phyloP scores from a whole-genome alignment of 768 basidiomycete genomes.

The Lepiota venenata region DNA sequence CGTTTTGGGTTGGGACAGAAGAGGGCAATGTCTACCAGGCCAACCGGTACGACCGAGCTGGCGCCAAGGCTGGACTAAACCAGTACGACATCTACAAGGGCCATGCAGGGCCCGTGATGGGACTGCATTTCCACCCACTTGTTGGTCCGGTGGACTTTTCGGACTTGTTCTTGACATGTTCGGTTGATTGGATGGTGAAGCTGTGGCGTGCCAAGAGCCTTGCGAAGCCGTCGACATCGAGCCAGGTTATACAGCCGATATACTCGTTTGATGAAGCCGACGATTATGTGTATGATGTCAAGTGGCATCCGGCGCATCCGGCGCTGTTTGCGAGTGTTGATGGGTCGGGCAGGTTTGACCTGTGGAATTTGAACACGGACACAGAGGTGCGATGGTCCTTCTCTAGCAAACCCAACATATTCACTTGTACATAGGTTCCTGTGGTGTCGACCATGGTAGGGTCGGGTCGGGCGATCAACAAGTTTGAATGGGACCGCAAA shows the following conservation, averaged over 20 bases:
- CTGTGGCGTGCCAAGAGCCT: slow-evolving; percentile 86
- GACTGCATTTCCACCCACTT: slow-evolving; percentile 91
- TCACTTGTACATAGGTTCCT: slow-evolving; percentile 62
- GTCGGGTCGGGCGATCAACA: slow-evolving; percentile 83
- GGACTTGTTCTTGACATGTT: slow-evolving; percentile 89
- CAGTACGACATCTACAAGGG: slow-evolving; percentile 91
- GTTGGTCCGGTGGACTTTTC: slow-evolving; percentile 92
- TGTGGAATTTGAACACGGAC: slow-evolving; percentile 98
- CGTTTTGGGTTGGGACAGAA: slow-evolving; percentile 97
- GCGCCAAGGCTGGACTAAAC: slow-evolving; percentile 93
- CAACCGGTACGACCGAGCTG: slow-evolving; percentile 94
- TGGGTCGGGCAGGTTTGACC: slow-evolving; percentile 91
- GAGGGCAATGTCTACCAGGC: slow-evolving; percentile 98
- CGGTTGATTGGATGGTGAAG: slow-evolving; percentile 98
- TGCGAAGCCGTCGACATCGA: slow-evolving; percentile 58
- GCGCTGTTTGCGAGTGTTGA: slow-evolving; percentile 92
- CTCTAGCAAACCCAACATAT: background rate
- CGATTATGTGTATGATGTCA: slow-evolving; percentile 98
- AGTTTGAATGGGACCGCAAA: slow-evolving; percentile 91
- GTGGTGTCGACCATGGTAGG: slow-evolving; percentile 83
- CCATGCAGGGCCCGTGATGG: slow-evolving; percentile 92
- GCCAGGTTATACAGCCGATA: slow-evolving; percentile 63
- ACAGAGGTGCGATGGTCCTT: slow-evolving; percentile 69
- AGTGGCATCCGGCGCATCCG: slow-evolving; percentile 96
- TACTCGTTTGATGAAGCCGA: slow-evolving; percentile 97